These are phyloP conservation scores for Posidonia oceanica DNA, from an alignment of 116 monocot species.

Conservation along the genomic window DNA sequence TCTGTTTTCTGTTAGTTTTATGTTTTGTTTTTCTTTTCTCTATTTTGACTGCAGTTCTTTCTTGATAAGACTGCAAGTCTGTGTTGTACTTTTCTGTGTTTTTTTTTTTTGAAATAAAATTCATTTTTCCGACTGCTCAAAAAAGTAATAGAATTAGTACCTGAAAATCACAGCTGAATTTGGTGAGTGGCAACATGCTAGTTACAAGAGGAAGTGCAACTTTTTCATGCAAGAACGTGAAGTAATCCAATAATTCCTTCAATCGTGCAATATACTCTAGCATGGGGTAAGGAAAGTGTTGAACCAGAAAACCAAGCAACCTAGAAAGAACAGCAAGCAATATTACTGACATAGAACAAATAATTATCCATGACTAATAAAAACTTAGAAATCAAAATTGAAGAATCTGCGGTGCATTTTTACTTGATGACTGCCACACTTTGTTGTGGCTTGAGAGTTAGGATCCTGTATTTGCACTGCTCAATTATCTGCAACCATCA, in stretches of 20 bases:
- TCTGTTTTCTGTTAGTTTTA: no score
- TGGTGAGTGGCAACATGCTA: slow-evolving; percentile 67
- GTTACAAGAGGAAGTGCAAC: slow-evolving; percentile 34
- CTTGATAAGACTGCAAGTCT: no score
- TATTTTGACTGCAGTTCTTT: no score
- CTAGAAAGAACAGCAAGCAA: slow-evolving; percentile 20
- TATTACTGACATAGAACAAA: neutral
- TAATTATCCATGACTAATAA: neutral
- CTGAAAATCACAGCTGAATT: slow-evolving; percentile 70
- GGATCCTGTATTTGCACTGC: slow-evolving; percentile 75
- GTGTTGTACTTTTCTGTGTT: no score
- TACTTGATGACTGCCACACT: slow-evolving; percentile 60
- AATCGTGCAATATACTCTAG: slow-evolving; percentile 56
- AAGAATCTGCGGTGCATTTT: neutral
- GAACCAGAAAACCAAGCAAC: slow-evolving; percentile 59
- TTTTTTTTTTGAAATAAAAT: no score
- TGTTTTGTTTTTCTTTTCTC: no score
- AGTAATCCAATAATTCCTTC: slow-evolving; percentile 93
- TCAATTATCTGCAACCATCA: slow-evolving; percentile 55
- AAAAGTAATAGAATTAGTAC: slow-evolving; percentile 15
- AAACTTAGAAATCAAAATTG: neutral
- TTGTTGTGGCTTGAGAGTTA: slow-evolving; percentile 66
- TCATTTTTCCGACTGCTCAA: no score
- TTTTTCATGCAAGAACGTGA: slow-evolving; percentile 67
- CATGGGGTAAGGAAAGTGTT: slow-evolving; percentile 55